A percentile compares a stretch with the other conserved stretches of the same genome.
phyloP scores from a whole-genome alignment of 306 rosid genomes.

The Cicer bijugum region DNA sequence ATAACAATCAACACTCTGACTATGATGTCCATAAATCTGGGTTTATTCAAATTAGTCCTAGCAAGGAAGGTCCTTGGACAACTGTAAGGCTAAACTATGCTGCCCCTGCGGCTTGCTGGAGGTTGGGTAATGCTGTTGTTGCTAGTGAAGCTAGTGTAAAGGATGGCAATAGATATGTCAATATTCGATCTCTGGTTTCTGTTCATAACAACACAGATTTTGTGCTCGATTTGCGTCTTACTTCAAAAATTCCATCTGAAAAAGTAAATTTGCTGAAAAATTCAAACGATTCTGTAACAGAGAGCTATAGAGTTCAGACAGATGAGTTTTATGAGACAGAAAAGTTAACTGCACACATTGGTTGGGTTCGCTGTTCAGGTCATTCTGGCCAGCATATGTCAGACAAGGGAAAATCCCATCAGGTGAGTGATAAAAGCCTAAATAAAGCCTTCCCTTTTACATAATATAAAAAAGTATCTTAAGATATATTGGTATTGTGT shows the following conservation, averaged over 20 bases:
- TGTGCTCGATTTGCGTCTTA: conserved; percentile 73
- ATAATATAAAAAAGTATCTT: background rate
- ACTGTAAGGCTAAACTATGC: conserved; percentile 95
- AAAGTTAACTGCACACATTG: conserved; percentile 62
- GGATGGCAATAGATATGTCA: conserved; percentile 88
- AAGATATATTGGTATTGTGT: too few relatives aligned
- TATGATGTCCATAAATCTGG: conserved; percentile 63
- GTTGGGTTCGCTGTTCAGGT: conserved; percentile 65
- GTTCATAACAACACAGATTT: conserved; percentile 76
- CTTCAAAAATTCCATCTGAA: conserved; percentile 51
- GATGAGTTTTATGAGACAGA: conserved; percentile 78
- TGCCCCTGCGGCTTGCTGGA: conserved; percentile 97
- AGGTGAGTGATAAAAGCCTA: conserved; percentile 50
- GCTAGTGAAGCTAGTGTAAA: conserved; percentile 91
- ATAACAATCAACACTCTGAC: conserved; percentile 46
- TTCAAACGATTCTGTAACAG: conserved; percentile 50
- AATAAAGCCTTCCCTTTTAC: conserved; percentile 28
- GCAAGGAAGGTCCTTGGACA: conserved; percentile 97
- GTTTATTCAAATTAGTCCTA: conserved; percentile 92
- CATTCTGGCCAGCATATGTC: conserved; percentile 51
- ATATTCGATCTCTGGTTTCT: conserved; percentile 86
- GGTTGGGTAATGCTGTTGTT: conserved; percentile 86
- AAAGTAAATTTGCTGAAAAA: conserved; percentile 42
- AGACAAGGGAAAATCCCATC: conserved; percentile 58
- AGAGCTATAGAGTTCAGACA: conserved; percentile 50